A percentile compares a stretch with the other conserved stretches of the same genome.
These are phyloP conservation scores for Triticum monococcum DNA, from an alignment of 176 grass and related monocot species.

Conservation along the genomic window DNA sequence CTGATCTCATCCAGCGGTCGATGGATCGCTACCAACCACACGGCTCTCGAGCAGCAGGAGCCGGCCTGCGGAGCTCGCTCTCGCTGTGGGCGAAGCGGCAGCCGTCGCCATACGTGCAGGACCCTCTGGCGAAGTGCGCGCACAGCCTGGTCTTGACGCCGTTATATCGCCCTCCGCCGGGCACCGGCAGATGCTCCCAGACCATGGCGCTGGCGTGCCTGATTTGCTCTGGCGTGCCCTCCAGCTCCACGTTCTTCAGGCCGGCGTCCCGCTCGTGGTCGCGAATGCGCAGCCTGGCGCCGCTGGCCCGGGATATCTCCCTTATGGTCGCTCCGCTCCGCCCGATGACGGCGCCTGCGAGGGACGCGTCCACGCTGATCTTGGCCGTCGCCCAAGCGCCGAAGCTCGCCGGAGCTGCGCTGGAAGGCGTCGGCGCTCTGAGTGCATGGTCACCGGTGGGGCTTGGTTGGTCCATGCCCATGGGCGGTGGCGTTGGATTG, in stretches of 20 bases:
- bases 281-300: slow-evolving; percentile 60
- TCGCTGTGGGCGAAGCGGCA: slow-evolving; percentile 72
- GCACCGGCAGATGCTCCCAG: slow-evolving; percentile 40
- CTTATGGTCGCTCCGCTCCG: slow-evolving; percentile 68
- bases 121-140: slow-evolving; percentile 62
- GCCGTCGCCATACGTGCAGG: slow-evolving; percentile 51
- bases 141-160: slow-evolving; percentile 82
- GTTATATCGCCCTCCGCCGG: slow-evolving; percentile 1
- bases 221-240: slow-evolving; percentile 41
- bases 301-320: slow-evolving; percentile 65
- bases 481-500: too few relatives aligned
- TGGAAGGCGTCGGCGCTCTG: slow-evolving; percentile 2
- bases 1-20: too few relatives aligned
- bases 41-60: neutral
- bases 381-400: slow-evolving; percentile 67
- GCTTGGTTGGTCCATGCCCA: neutral
- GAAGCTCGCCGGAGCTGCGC: slow-evolving; percentile 49
- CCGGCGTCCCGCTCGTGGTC: slow-evolving; percentile 67
- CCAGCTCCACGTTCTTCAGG: slow-evolving; percentile 83
- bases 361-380: slow-evolving; percentile 69
- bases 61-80: slow-evolving; percentile 50
- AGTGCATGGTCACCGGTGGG: neutral
- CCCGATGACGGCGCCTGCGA: slow-evolving; percentile 71
- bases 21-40: neutral
- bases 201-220: slow-evolving; percentile 55